Evolutionary conservation across 371 early-diverging fungal genomes (phyloP), one percentile per base, ranked within the genome.

Genomic region (Rhizomucor pusillus): DNA sequence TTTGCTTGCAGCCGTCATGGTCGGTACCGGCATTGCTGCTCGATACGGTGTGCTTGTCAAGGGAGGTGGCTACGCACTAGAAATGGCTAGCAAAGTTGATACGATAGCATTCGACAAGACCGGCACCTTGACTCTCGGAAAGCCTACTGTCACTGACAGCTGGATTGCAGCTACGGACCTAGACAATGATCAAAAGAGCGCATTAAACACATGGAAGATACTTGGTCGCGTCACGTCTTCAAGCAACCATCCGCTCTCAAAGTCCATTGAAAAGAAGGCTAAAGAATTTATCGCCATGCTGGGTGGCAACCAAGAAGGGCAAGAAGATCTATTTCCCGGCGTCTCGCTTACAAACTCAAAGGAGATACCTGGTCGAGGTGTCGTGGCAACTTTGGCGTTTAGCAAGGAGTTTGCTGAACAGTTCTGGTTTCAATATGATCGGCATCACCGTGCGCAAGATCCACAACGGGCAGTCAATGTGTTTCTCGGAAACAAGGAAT

Each of bases 21-120:
- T 92, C n/a, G 94, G 94, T 18, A 93, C 93, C 29, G 87, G 89
- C 36, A 79, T 94, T 18, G 91, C 94, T n/a, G 87, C 90, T 25
- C 66, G 66, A 61, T 79, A 74, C 64, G 94, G 69, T 67, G 69
- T 79, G 2, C 73, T 84, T 14, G 73, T 75, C 14, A 79, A 79
- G 57, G 79, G 79, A 9, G 79, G 79, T 18, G 79, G 71, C 1
- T 63, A 75, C 54, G 75, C 75, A 11, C 54, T 79, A 11, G 79
- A 79, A 54, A 82, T 85, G 78, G 91, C 92, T 13, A 97, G 93
- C 48, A 89, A 91, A 56, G 81, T 97, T 40, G 89, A 94, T 56
- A 89, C 95, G 2, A 90, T 96, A 56, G 95, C 92, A 47, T 98
- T 94, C 77, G 92, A 92, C 69, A 92, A 92, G 67, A 92, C 92